Evolutionary conservation across 805 yeast genomes (phyloP), one percentile per base, ranked within the genome.

Genomic region (Ogataea pignaliae): DNA sequence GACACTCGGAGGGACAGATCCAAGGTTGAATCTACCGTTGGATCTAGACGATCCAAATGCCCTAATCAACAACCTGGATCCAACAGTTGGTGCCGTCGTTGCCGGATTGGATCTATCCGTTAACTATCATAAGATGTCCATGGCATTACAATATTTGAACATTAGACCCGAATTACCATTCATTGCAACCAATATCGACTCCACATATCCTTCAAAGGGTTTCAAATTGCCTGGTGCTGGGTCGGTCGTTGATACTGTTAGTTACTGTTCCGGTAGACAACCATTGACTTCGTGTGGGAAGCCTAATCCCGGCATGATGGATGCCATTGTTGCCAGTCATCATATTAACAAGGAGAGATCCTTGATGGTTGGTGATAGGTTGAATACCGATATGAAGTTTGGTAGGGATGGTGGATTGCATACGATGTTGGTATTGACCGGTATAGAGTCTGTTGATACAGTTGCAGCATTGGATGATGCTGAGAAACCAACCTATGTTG

Each of bases 181-280:
- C 64, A 72, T 93, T 51, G 98, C 97, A 17, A 93, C 98, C 5
- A 93, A 93, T 63, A 86, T 87, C 36, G 99, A 93, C 64, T 85
- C 96, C 1, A 93, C 99, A 0, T 93, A 81, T 70, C 99, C 99
- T 2, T 79, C 85, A 46, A 83, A 86, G 64, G 97, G 96, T 1
- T 72, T 78, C 54, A 76, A 87, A 39, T 74, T 93, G 40, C 95
- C 97, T 15, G 99, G 99, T 29, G 98, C 99, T 1, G 99, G 99
- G 1, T 83, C 97, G 1, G 78, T 88, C 51, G 82, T 91, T 36
- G 86, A 88, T 53, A 75, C 89, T 0, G 81, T 88, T 14, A 78
- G 87, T 2, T 79, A 68, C 52, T 83, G 91, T 11, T 68, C 87
- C 17, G 90, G 88, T n/a, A 76, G 97, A 52, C 69, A 76, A 49